Base-by-base conservation (phyloP, 2,329 filamentous ascomycete genomes). In the Aspergillus sergii region DNA sequence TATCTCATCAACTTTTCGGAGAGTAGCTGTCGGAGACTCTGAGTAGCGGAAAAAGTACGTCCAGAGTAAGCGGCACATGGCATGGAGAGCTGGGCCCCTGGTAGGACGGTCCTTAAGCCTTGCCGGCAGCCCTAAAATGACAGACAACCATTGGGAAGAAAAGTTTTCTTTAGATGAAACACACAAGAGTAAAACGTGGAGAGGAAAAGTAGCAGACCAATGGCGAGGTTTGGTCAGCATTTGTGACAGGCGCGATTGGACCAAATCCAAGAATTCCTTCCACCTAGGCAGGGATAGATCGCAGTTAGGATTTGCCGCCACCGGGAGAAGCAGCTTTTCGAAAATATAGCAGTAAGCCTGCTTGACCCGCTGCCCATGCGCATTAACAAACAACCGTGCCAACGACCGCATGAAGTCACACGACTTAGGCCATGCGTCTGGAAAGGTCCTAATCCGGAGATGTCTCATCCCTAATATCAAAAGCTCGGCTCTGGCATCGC, bases 261-360 rank as follows among this genome's bases (percentile, higher is more conserved):
- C 86, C 26, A 89, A 86, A 60, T 91, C 88, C 58, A 98, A 82
- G 6, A 97, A 93, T 65, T 95, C 89, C 67, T 88, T 90, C 95
- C 95, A 99, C 76, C 90, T 94, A 0, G 91, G 88, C 67, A 91
- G 85, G 59, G 89, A 89, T 64, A 98, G 85, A 73, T 97, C 91
- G 56, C 86, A 89, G 61, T 84, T 89, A 6, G 92, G 91, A 66
- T 89, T 91, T 4, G 92, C 92, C 16, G 94, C 94, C 57, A 99
- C 89, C 1, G 94, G 93, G 16, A 97, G 85, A 28, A 99, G 81
- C 32, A 99, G 84, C 69, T 91, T 91, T 71, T 96, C 92, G 58
- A 99, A 86, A 26, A 97, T 89, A 72, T 96, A 91, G 75, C 95
- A 98, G 74, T 97, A 99, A 0, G 94, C 92, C 69, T 94, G 91